Base-by-base conservation (phyloP, 352 stramenopile genomes). In the Plasmopara halstedii region DNA sequence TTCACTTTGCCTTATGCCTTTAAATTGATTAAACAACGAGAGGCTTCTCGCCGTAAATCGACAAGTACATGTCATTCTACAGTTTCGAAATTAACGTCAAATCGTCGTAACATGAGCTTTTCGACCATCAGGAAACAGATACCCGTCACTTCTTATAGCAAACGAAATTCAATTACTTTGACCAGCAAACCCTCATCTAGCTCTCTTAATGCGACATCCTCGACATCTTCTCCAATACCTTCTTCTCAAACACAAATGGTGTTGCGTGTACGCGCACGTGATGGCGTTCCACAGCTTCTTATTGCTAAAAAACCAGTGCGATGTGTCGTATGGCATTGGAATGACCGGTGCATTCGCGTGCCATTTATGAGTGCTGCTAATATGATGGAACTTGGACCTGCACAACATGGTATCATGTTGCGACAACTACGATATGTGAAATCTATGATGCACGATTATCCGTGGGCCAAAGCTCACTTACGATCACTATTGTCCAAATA, bases 351-450 rank as follows among this genome's bases (percentile, higher is more conserved):
- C 13, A 42, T 83, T 35, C 67, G 70, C 8, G 58, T 76, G 10
- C 72, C 73, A 3, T 64, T 72, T 43, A 57, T 67, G 44, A 56
- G 32, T 13, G 31, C 45, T 13, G 44, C 49, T 14, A 67, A 61
- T 20, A 51, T 60, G 26, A 76, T 86, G 27, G 47, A 70, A 36
- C 63, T 91, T 22, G 79, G 79, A 0, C 76, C 79, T 27, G 66
- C 83, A 6, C 79, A 91, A 50, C 79, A 91, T 36, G 66, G 70
- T 5, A 66, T 91, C 38, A 91, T 91, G 79, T 34, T 91, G n/a
- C 60, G 67, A 2, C 79, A 91, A 38, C 46, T 91, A 17, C 76
- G 79, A n/a, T 91, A 84, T 54, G 68, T 91, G 31, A 88, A 88
- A 56, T 71, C 65, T 6, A 75, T 85, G 36, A 91, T 88, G 79